These are phyloP conservation scores for Xylariales sp. DNA, from an alignment of 2,329 filamentous ascomycete genomes.

Conservation along the genomic window DNA sequence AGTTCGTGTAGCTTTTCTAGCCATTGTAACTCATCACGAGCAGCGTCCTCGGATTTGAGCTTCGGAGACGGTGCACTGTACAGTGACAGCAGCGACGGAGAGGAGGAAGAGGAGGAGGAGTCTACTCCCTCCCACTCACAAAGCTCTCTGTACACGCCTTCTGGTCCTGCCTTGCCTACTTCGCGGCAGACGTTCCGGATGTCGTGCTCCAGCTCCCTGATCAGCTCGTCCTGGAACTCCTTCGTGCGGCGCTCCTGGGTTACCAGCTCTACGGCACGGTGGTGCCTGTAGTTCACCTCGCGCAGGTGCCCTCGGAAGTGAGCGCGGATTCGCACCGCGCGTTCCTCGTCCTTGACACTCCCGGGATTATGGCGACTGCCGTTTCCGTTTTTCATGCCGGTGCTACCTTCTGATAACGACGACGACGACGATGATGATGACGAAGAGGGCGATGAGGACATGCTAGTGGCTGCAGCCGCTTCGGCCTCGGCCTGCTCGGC, in stretches of 20 bases:
- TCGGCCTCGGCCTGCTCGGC: conserved; percentile 8
- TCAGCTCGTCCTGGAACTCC: conserved; percentile 1
- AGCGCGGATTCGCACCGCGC: conserved; percentile 8
- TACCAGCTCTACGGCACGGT: neutral
- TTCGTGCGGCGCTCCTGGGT: neutral
- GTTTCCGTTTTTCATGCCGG: too few relatives aligned
- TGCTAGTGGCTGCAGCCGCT: too few relatives aligned
- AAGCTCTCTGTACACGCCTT: conserved; percentile 7
- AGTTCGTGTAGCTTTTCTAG: too few relatives aligned
- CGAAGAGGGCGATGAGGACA: too few relatives aligned
- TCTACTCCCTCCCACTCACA: neutral
- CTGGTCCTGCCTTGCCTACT: conserved; percentile 1
- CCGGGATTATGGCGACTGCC: too few relatives aligned
- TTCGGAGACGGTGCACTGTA: too few relatives aligned
- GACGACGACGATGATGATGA: too few relatives aligned
- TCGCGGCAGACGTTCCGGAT: neutral
- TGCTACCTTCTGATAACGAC: too few relatives aligned
- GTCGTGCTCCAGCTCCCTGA: conserved; percentile 1
- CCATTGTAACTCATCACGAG: too few relatives aligned
- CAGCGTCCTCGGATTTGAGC: too few relatives aligned
- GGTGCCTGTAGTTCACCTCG: conserved; percentile 7
- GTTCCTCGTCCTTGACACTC: conserved; percentile 1
- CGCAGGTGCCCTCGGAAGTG: conserved; percentile 10
- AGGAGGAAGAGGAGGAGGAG: too few relatives aligned
- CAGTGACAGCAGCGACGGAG: too few relatives aligned